These are phyloP conservation scores for Suillus subalutaceus DNA, from an alignment of 768 basidiomycete genomes.

Conservation along the genomic window DNA sequence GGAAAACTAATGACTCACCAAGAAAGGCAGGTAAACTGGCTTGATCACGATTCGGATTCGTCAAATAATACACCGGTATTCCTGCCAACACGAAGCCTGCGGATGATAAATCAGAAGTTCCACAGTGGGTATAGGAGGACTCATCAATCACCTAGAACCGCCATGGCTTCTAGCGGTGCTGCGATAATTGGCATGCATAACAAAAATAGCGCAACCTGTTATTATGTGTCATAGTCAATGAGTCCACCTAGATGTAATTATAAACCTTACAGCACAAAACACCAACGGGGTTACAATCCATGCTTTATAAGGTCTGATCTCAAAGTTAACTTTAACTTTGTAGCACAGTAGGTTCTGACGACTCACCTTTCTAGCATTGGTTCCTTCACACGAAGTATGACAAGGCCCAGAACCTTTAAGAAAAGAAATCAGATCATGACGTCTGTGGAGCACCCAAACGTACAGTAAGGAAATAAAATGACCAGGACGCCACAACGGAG, in stretches of 20 bases:
- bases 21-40: conserved; percentile 35
- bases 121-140: background rate
- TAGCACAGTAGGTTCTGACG: background rate
- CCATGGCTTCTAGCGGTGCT: conserved; percentile 84
- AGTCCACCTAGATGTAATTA: background rate
- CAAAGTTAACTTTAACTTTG: background rate
- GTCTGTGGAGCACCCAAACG: conserved; percentile 24
- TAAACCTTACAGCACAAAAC: conserved; percentile 72
- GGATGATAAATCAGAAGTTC: conserved; percentile 8
- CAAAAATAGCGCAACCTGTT: conserved; percentile 83
- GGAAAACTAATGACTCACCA: conserved; percentile 36
- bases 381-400: conserved; percentile 89
- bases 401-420: conserved; percentile 77
- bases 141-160: conserved; percentile 72
- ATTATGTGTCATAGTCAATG: conserved; percentile 6
- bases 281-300: conserved; percentile 89
- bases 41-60: conserved; percentile 61
- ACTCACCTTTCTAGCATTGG: conserved; percentile 79
- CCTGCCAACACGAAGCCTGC: conserved; percentile 79
- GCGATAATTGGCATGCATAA: conserved; percentile 95
- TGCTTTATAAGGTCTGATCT: conserved; percentile 83
- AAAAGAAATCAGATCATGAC: conserved; percentile 5
- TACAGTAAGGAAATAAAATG: conserved; percentile 86
- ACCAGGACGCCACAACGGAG: conserved; percentile 85
- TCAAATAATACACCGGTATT: conserved; percentile 82